Percentiles rank a stretch among this genome's conserved stretches.
Evolutionary conservation across 768 basidiomycete species (phyloP).

Genomic region (Termitomyces sp.): DNA sequence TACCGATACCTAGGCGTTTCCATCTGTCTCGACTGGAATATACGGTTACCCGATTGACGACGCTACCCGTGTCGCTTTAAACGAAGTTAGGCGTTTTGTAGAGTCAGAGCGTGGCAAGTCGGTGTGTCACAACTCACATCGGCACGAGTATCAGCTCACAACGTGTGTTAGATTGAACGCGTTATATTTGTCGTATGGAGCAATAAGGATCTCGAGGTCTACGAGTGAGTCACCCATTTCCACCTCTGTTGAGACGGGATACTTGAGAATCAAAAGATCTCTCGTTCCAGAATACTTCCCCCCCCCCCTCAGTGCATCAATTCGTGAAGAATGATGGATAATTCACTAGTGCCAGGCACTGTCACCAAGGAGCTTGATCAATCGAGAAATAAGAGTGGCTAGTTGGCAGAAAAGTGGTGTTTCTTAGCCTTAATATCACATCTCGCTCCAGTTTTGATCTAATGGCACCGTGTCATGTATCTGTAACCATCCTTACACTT

Average conservation of each 20-base stretch:
- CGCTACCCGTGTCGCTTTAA: slow-evolving; percentile 68
- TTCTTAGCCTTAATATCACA: background rate
- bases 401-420: background rate
- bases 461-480: background rate
- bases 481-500: background rate
- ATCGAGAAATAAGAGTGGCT: background rate
- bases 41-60: slow-evolving; percentile 74
- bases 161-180: slow-evolving; percentile 48
- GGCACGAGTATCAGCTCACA: background rate
- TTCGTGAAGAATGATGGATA: background rate
- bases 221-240: slow-evolving; percentile 44
- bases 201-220: slow-evolving; percentile 56
- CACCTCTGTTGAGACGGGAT: background rate
- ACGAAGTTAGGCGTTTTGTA: slow-evolving; percentile 49
- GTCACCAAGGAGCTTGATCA: background rate
- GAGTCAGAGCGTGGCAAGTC: slow-evolving; percentile 47
- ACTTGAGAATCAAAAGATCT: slow-evolving; percentile 17
- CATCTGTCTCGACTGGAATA: slow-evolving; percentile 73
- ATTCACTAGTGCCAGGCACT: background rate
- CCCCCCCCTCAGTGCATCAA: slow-evolving; percentile 37
- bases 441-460: background rate
- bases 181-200: slow-evolving; percentile 75
- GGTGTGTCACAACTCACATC: slow-evolving; percentile 22
- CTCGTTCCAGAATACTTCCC: slow-evolving; percentile 69
- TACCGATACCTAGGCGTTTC: slow-evolving; percentile 55